Base-by-base conservation (phyloP, 345 rosid species). In the Eucalyptus cloeziana region DNA sequence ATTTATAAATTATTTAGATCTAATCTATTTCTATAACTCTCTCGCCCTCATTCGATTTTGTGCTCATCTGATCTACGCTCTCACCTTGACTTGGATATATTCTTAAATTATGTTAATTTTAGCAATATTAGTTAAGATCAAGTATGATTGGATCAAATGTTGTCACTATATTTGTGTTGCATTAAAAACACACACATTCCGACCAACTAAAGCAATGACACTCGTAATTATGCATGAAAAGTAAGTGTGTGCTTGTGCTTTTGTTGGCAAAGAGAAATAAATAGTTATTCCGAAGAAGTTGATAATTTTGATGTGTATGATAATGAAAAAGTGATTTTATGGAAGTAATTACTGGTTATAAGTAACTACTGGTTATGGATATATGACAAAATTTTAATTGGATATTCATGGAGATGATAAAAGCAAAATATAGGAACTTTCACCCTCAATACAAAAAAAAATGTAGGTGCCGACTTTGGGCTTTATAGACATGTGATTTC, bases 11-110 rank as follows among this genome's bases (percentile, higher is more conserved):
- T 24, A 56, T 8, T 56, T 22, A 24, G 12, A 56, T 10, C 1
- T 10, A 56, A 10, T 56, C 0, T 10, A 56, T 56, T 24, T 56
- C 3, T 10, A 24, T 10, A 10, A 56, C 6, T 56, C 30, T 22
- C 6, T 21, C 2, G 2, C 0, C 25, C 4, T 2, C 22, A 52
- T 19, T 52, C 1, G 2, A 56, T 56, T 5, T 21, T 0, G 3
- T 22, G 5, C 27, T 56, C 11, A 56, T 21, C 8, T 56, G 6
- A 9, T 24, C 0, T 24, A 10, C 3, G 1, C 1, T 56, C 12
- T 24, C 30, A 24, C 13, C 6, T 56, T 10, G 8, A 56, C 1
- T 24, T 1, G 30, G 6, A 24, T 56, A 24, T 56, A 10, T 10
- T 56, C 13, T 24, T 24, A 56, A 56, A 56, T 56, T 56, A 6